Evolutionary conservation across 1,139 yeast species (phyloP), one percentile per base, ranked within the genome.

Genomic region (Geotrichum fermentans): DNA sequence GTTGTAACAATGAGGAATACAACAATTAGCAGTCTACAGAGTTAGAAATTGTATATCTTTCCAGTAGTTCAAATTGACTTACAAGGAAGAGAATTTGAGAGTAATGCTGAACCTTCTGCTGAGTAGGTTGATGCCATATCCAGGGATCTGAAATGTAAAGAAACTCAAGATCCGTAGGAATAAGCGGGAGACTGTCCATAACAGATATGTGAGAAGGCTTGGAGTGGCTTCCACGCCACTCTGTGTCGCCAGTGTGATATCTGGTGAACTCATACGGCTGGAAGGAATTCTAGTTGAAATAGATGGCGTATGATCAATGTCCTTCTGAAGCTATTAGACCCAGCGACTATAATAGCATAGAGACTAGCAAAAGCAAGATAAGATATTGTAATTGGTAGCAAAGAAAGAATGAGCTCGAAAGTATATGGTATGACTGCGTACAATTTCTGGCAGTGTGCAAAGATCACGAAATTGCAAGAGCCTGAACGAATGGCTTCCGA

Each of bases 11-110:
- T 47, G 14, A 60, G 22, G 3, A 51, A 49, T 2, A 48, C 42
- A 3, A 58, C 17, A n/a, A 60, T 43, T 10, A 60, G 36, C 24
- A 63, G 51, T 34, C 62, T 56, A 26, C 37, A 26, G 20, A 18
- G 53, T 47, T 38, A 49, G 43, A 7, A 35, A 29, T n/a, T n/a
- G n/a, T n/a, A 13, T 2, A 16, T 1, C 13, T 20, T 22, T 2
- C n/a, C 10, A 26, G 30, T 7, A 37, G 20, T 10, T n/a, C 16
- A 14, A 4, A 4, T 11, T 13, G 17, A 58, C 64, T 49, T 52
- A 61, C 63, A 61, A 18, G 18, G 62, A 59, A 1, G 63, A 59
- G 34, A 61, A 55, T 20, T 56, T 58, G 26, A 61, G 53, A 7
- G 65, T 59, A 21, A 61, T 52, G 52, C 58, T 61, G 50, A 61